Evolutionary conservation across 345 rosid genomes (phyloP), one percentile per base, ranked within the genome.

Genomic region (Mercurialis annua): DNA sequence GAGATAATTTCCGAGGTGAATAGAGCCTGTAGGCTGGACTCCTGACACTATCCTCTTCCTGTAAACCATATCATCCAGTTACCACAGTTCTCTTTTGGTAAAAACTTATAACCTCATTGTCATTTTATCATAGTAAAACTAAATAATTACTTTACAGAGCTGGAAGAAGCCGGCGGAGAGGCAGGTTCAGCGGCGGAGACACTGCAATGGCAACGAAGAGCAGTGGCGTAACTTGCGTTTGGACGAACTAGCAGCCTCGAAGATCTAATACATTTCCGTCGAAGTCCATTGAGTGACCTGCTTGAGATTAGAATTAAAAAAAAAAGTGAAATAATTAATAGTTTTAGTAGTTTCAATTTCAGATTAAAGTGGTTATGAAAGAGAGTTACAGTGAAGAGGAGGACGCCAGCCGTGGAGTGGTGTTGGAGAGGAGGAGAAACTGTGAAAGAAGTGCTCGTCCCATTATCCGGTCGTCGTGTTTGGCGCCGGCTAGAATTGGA

Each of bases 1-100:
- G 27, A 90, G 96, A 81, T 93, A 90, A 76, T 90, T 90, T 43
- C 98, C 97, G 0, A 90, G 87, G 82, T 90, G 98, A 62, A 93
- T 69, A 16, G 92, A 84, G 60, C 98, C 97, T 2, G 96, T 87
- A 5, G 98, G 97, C 77, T 90, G 98, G 49, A 93, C 97, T 61
- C 97, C 98, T 53, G 98, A 90, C 20, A 90, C 98, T 44, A 87
- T 77, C 67, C 90, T 86, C 81, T 90, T 90, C 86, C 92, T 90
- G 67, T 7, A 57, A 73, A 52, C 10, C 50, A 44, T 62, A 23
- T n/a, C 24, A 9, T 34, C 8, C 20, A 36, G 20, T 23, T 21
- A 43, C 31, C 26, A 18, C 34, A 27, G 42, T 6, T 33, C 34
- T 12, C 36, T 59, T 23, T 5, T 4, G 5, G 44, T 6, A 44